A percentile compares a stretch with the other conserved stretches of the same genome.
Evolutionary conservation across 129 eudicot species (phyloP).

Genomic region (Arctium lappa): DNA sequence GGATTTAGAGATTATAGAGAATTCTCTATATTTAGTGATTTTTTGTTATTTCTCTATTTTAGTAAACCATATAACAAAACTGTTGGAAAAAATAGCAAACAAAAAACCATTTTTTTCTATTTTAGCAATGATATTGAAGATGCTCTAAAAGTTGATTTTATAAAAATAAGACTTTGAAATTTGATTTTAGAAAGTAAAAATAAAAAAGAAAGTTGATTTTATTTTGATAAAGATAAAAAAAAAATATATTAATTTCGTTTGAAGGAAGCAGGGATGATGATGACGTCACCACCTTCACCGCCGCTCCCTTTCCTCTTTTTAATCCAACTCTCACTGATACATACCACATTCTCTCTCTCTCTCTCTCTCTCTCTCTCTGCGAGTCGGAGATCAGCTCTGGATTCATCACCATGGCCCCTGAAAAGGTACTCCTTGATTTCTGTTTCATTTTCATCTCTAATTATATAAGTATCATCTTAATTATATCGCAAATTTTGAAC

Average conservation of each 20-base stretch:
- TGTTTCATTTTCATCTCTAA: background rate
- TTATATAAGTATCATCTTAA: background rate
- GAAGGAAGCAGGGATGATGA: background rate
- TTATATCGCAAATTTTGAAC: background rate
- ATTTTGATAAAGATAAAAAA: too few relatives aligned
- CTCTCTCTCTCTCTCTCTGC: constrained; percentile 18
- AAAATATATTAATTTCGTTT: background rate
- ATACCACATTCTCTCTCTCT: constrained; percentile 21
- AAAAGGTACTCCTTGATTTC: constrained; percentile 16
- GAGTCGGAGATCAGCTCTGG: background rate
- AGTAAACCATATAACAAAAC: too few relatives aligned
- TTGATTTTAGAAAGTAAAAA: too few relatives aligned
- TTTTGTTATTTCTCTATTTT: too few relatives aligned
- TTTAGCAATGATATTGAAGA: too few relatives aligned
- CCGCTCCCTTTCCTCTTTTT: constrained; percentile 18
- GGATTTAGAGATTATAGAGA: too few relatives aligned
- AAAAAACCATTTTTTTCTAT: too few relatives aligned
- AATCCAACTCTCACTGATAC: constrained; percentile 22
- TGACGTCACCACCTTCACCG: constrained; percentile 13
- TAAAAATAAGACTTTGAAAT: too few relatives aligned
- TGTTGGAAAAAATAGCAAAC: too few relatives aligned
- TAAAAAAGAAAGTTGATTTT: too few relatives aligned
- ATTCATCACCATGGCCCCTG: constrained; percentile 32
- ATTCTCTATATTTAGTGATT: too few relatives aligned
- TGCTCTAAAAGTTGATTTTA: too few relatives aligned